Evolutionary conservation across 1,284 basidiomycete species (phyloP).

Genomic region (Cryptococcus deneoformans): DNA sequence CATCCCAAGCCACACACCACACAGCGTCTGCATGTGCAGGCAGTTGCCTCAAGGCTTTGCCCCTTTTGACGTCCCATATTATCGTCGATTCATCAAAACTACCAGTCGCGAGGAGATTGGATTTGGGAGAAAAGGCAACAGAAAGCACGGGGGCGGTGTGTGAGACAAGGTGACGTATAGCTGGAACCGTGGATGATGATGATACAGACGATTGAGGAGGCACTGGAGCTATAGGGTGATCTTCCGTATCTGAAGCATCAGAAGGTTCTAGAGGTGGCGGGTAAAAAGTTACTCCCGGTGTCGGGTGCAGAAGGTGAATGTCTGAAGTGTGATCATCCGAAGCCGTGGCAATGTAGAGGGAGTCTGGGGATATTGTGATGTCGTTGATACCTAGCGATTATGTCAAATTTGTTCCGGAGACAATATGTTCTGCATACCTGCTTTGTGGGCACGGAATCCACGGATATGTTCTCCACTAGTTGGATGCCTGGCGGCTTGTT

Average conservation of each 20-base stretch:
- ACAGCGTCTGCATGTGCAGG: conserved; percentile 98
- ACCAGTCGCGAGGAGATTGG: conserved; percentile 86
- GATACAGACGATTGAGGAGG: too few relatives aligned
- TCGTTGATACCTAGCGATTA: conserved; percentile 72
- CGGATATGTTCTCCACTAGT: conserved; percentile 27
- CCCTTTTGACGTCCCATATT: conserved; percentile 93
- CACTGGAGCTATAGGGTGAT: background rate
- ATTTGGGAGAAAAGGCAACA: conserved; percentile 82
- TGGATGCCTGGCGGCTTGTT: conserved; percentile 25
- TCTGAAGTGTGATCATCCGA: conserved; percentile 84
- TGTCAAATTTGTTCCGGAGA: background rate
- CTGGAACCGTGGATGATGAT: background rate
- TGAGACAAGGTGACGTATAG: conserved; percentile 60
- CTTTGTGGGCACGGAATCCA: conserved; percentile 25
- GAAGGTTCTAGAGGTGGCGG: background rate
- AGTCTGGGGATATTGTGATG: conserved; percentile 78
- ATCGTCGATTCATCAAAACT: conserved; percentile 93
- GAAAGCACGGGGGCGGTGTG: conserved; percentile 96
- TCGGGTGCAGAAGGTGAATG: conserved; percentile 53
- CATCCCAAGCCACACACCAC: conserved; percentile 86
- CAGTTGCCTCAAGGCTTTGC: conserved; percentile 71
- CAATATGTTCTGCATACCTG: conserved; percentile 21
- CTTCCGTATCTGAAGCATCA: background rate
- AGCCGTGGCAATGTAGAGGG: conserved; percentile 78
- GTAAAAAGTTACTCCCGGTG: background rate